Evolutionary conservation across 139 green algal species (phyloP).

Genomic region (Chlorella sp.): DNA sequence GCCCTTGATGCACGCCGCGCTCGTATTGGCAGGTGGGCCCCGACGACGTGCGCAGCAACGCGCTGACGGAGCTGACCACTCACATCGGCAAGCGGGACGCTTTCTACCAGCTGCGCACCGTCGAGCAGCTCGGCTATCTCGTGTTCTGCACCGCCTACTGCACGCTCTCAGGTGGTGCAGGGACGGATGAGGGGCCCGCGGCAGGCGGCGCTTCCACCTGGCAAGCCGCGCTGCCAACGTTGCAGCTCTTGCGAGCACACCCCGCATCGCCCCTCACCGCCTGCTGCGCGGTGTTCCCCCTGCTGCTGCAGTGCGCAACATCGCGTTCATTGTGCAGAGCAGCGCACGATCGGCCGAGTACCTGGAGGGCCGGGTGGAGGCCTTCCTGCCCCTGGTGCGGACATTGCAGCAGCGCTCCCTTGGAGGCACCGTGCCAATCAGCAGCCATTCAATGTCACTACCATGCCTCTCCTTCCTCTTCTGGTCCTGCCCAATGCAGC

Average conservation of each 20-base stretch:
- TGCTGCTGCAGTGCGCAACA: constrained; percentile 23
- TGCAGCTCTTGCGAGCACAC: no score
- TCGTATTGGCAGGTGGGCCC: constrained; percentile 72
- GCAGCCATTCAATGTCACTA: no score
- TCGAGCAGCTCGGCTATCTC: constrained; percentile 71
- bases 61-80: constrained; percentile 75
- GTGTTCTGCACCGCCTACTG: constrained; percentile 28
- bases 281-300: no score
- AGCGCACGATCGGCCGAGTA: constrained; percentile 52
- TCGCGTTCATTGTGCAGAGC: constrained; percentile 71
- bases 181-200: no score
- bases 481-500: constrained; percentile 4
- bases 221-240: no score
- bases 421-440: no score
- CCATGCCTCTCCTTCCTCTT: background rate
- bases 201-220: no score
- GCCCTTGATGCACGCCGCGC: no score
- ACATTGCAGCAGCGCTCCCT: no score
- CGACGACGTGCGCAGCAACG: constrained; percentile 71
- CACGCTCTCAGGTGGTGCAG: no score
- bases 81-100: constrained; percentile 78
- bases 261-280: no score
- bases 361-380: constrained; percentile 61
- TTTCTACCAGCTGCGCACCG: constrained; percentile 86
- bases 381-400: constrained; percentile 57